Base-by-base conservation (phyloP, 495 filamentous ascomycete species). In the Neurospora africana region DNA sequence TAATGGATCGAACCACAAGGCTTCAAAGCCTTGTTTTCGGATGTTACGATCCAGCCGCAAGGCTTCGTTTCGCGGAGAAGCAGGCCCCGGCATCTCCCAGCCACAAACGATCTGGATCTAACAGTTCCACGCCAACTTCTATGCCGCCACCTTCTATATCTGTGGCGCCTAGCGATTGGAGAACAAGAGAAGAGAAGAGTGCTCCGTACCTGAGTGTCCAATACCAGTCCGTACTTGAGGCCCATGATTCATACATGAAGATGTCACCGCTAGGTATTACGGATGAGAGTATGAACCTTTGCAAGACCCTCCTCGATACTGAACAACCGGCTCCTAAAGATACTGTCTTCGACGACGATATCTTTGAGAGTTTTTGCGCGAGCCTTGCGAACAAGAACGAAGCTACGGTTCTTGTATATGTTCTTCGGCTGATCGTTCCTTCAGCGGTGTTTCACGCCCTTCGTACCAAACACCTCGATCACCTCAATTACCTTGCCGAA, bases 401-500 rank as follows among this genome's bases (percentile, higher is more conserved):
- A 15, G 69, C 69, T 9, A 70, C 39, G 37, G 39, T 27, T 53
- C 27, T 72, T 70, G 23, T 39, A 73, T 44, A 72, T 39, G 71
- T 70, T 21, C 37, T 35, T 61, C 35, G 72, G 72, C 65, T 61
- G 72, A 76, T 77, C 78, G 71, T 77, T 75, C 76, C 76, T 70
- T 53, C 40, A 35, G 69, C 1, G 40, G 40, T 2, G 44, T 21
- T 27, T 0, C 1, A 53, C 44, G 21, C 44, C 21, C 44, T 53
- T 53, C 21, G 9, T 53, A 21, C 44, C 21, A 53, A 27, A 53
- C 44, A 53, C 44, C 44, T 53, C 21, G 21, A 53, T 27, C 4
- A 53, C 21, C 21, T 53, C 21, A 4, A 53, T 35, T 7, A 35
- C 74, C 72, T 85, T 15, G 75, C 74, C 17, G 82, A 86, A 73